Conservation (phyloP, 73 alveolate species). For the Tetrahymena malaccensis region DNA sequence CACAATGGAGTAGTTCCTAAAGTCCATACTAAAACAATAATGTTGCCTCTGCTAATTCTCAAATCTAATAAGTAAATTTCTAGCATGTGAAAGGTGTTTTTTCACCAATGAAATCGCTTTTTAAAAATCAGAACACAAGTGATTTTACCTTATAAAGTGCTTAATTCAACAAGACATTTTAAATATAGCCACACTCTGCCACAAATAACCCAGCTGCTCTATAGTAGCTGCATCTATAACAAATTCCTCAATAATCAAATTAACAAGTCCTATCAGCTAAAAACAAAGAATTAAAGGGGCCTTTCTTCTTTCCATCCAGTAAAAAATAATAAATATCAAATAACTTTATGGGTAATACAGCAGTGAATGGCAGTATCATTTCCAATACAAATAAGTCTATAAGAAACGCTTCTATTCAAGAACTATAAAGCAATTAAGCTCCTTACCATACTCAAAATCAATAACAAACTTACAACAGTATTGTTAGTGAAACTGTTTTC, state of each 20-base stretch:
- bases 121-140: neutral
- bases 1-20: neutral
- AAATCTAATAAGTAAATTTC: neutral
- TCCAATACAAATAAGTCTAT: neutral
- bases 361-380: neutral
- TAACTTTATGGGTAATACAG: neutral
- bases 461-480: neutral
- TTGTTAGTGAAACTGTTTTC: neutral
- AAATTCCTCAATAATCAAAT: neutral
- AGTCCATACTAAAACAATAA: neutral
- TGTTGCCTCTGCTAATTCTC: neutral
- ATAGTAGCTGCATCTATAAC: neutral
- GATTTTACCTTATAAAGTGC: neutral
- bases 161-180: neutral
- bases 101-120: neutral
- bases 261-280: neutral
- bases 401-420: neutral
- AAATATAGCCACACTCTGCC: neutral
- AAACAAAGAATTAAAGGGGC: neutral
- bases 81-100: neutral
- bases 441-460: neutral
- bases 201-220: neutral
- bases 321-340: neutral
- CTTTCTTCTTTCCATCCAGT: constrained; percentile 1
- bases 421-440: neutral